phyloP scores from a whole-genome alignment of 2,329 filamentous ascomycete genomes.

The Xenoacremonium recifei region DNA sequence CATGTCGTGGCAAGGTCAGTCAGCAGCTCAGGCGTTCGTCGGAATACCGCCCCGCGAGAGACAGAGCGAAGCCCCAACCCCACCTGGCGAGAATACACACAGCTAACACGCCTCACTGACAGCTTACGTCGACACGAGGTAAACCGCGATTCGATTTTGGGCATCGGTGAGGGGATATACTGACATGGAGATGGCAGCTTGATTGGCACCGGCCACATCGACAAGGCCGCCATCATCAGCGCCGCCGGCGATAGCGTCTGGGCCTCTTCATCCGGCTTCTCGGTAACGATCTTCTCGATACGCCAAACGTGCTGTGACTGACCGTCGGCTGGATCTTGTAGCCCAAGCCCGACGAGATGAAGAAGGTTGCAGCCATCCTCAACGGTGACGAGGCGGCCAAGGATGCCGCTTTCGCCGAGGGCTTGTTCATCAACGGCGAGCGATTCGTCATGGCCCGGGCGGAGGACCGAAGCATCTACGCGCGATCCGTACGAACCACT shows the following conservation, averaged over 20 bases:
- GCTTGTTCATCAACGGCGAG: slow-evolving; percentile 72
- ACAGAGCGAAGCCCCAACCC: too few relatives aligned
- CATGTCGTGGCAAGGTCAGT: slow-evolving; percentile 75
- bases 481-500: slow-evolving; percentile 67
- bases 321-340: slow-evolving; percentile 10
- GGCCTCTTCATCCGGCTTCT: slow-evolving; percentile 70
- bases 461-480: slow-evolving; percentile 79
- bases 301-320: background rate
- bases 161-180: background rate
- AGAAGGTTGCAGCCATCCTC: slow-evolving; percentile 55
- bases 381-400: slow-evolving; percentile 43
- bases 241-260: slow-evolving; percentile 76
- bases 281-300: slow-evolving; percentile 52
- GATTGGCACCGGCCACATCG: slow-evolving; percentile 73
- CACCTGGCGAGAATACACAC: slow-evolving; percentile 17
- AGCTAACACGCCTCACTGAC: slow-evolving; percentile 17
- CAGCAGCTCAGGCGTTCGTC: too few relatives aligned
- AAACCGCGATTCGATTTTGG: slow-evolving; percentile 20
- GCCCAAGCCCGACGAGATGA: slow-evolving; percentile 54
- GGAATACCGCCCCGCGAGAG: slow-evolving; percentile 18
- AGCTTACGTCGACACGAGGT: slow-evolving; percentile 55
- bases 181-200: slow-evolving; percentile 55
- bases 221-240: slow-evolving; percentile 84
- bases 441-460: slow-evolving; percentile 77
- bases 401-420: slow-evolving; percentile 68